phyloP scores from a whole-genome alignment of 2,329 filamentous ascomycete species.

The Clonostachys sp. region DNA sequence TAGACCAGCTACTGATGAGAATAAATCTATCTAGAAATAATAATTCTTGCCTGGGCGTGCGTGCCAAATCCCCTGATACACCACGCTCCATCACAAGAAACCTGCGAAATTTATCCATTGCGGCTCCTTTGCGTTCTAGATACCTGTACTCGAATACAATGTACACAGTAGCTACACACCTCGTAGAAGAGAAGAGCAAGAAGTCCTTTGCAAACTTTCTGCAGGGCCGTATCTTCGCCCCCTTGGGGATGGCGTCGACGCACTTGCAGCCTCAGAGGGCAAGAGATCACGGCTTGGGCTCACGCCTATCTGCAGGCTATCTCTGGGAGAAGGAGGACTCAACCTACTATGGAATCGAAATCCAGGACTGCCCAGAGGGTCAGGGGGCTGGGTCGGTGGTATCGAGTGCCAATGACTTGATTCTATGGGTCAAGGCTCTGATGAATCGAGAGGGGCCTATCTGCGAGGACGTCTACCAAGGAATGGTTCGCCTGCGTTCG shows the following conservation, averaged over 20 bases:
- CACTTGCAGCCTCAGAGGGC: conserved; percentile 12
- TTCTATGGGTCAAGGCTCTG: conserved; percentile 18
- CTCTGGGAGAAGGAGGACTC: conserved; percentile 7
- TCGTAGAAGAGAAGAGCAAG: conserved; percentile 11
- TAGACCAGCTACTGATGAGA: no score
- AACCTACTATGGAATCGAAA: conserved; percentile 2
- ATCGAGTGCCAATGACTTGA: conserved; percentile 17
- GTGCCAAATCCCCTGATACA: conserved; percentile 1
- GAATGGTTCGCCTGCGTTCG: conserved; percentile 9
- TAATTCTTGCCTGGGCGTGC: no score
- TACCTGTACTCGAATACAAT: conserved; percentile 20
- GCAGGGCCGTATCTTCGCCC: conserved; percentile 11
- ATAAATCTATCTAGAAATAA: no score
- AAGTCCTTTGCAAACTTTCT: conserved; percentile 13
- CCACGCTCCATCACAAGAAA: conserved; percentile 15
- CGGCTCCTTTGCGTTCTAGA: conserved; percentile 11
- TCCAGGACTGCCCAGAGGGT: conserved; percentile 12
- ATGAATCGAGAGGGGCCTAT: conserved; percentile 14
- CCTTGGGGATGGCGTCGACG: conserved; percentile 15
- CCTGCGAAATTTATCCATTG: conserved; percentile 14
- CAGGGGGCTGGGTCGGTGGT: conserved; percentile 21
- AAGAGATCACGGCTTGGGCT: conserved; percentile 7
- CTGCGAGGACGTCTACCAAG: conserved; percentile 13
- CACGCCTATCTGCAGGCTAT: conserved; percentile 10
- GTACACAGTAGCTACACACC: conserved; percentile 15